Evolutionary conservation across 2,329 filamentous ascomycete species (phyloP), one percentile per base, ranked within the genome.

Genomic region (Daldinia sp.): DNA sequence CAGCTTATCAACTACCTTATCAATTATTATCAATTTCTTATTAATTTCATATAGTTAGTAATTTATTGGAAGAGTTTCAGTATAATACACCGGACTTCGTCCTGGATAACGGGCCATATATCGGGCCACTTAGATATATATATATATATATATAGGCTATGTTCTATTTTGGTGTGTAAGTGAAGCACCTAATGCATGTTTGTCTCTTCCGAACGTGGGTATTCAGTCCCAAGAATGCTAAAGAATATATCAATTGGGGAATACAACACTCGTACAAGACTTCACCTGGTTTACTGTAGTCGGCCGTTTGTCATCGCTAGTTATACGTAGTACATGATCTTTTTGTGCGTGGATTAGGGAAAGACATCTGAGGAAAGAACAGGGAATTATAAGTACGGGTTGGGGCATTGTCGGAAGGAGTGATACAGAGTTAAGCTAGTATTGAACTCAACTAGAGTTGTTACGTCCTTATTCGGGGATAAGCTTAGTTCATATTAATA

Each of bases 251-350:
- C 13, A 17, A 30, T 29, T 13, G 27, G 13, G 15, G 5, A 11
- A 52, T 37, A 13, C 49, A 27, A 45, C 15, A 39, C 57, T 63
- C 54, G 45, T 41, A 66, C 63, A 49, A 51, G 48, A 48, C 45
- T 61, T 52, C 53, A 57, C 45, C 34, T 7, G 9, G 23, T 49
- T 58, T 66, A 61, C 37, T 63, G 65, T 50, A 50, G 53, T 45
- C 27, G 48, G 39, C 65, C 62, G 59, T 61, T 58, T 58, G 62
- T 43, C 52, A 49, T 60, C 45, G 61, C 63, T 34, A 29, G 61
- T 65, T 34, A 29, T 43, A 64, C 56, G 58, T 60, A 21, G 48
- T 53, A 64, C 59, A 23, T 21, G 27, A n/a, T 37, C 27, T 57
- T 49, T 49, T 23, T 39, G 17, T 10, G 21, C 39, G 45, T 30